Evolutionary conservation across 192 early-diverging fungal species (phyloP).

Genomic region (Jimgerdemannia flammicorona): DNA sequence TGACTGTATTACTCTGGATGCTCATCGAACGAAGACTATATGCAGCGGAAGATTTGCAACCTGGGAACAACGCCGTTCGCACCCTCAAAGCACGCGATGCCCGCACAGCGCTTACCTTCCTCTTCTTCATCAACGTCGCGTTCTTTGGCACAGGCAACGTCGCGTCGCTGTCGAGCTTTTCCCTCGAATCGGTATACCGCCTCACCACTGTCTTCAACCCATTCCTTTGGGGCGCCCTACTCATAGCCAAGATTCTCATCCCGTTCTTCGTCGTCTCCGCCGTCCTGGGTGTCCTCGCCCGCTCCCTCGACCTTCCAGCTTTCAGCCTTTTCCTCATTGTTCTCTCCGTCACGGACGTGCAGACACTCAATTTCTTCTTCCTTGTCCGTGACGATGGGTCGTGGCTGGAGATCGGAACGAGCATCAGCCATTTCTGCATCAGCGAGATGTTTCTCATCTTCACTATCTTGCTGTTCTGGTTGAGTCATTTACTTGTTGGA

Average conservation of each 20-base stretch:
- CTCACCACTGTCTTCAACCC: slow-evolving; percentile 89
- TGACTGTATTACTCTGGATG: slow-evolving; percentile 72
- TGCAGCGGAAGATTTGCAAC: slow-evolving; percentile 8
- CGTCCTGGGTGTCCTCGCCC: slow-evolving; percentile 73
- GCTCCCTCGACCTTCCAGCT: slow-evolving; percentile 74
- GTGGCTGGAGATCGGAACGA: slow-evolving; percentile 97
- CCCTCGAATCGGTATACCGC: slow-evolving; percentile 83
- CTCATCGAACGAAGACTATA: slow-evolving; percentile 63
- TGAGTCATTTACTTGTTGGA: slow-evolving; percentile 61
- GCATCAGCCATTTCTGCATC: slow-evolving; percentile 95
- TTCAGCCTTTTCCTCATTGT: slow-evolving; percentile 87
- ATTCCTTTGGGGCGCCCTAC: slow-evolving; percentile 80
- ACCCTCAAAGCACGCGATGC: slow-evolving; percentile 39
- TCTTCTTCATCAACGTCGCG: slow-evolving; percentile 88
- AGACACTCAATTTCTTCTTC: slow-evolving; percentile 97
- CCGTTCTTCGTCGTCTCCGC: slow-evolving; percentile 92
- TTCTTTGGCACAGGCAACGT: slow-evolving; percentile 98
- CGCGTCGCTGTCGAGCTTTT: slow-evolving; percentile 82
- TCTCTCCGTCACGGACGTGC: slow-evolving; percentile 83
- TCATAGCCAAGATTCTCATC: slow-evolving; percentile 89
- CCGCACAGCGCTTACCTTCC: slow-evolving; percentile 67
- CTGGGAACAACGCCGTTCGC: neutral
- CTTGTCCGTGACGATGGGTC: slow-evolving; percentile 87
- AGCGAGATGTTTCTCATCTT: slow-evolving; percentile 90
- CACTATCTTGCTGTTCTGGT: slow-evolving; percentile 80